Base-by-base conservation (phyloP, 225 moss, liverwort and hornwort genomes). In the Straminergon stramineum region DNA sequence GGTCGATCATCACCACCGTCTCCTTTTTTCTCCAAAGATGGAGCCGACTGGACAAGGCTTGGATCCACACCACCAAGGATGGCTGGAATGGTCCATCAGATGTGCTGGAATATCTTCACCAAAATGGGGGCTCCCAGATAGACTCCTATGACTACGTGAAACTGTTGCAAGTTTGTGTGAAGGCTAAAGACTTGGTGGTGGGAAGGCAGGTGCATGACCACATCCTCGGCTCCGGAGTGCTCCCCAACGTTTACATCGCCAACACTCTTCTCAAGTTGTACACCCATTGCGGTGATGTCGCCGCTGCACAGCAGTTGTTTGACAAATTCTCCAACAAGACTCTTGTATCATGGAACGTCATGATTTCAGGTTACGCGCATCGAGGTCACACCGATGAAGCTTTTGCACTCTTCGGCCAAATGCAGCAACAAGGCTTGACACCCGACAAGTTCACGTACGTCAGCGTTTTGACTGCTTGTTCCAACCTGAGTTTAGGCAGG, bases 181-280 rank as follows among this genome's bases (percentile, higher is more conserved):
- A 92, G 79, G 90, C 89, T 55, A 94, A 91, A 55, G 90, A 93
- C 82, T 52, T 94, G 79, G 89, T 56, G 79, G 83, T 84, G 80
- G 94, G 94, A 21, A 92, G 79, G 89, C 90, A 89, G 89, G 89
- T 94, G 60, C 89, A 94, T 65, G 89, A 85, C 62, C 93, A 91
- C 84, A 92, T 93, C 81, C 84, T 89, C 82, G 83, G 87, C 52
- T 84, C 75, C 57, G 89, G 88, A 66, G 79, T 81, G 62, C 83
- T 76, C 28, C 81, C 87, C 58, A 93, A 94, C 85, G 90, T 52
- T 53, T 91, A 88, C 85, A 67, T 94, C 26, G 81, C 61, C 89
- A 92, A 92, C 65, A 91, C 92, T 56, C 93, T 94, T 85, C 90
- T 94, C 55, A 93, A 93, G 67, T 57, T 94, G 93, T 93, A 92